Percentiles rank a stretch among this genome's conserved stretches.
Evolutionary conservation across 345 rosid species (phyloP).

Genomic region (Brassica incana): DNA sequence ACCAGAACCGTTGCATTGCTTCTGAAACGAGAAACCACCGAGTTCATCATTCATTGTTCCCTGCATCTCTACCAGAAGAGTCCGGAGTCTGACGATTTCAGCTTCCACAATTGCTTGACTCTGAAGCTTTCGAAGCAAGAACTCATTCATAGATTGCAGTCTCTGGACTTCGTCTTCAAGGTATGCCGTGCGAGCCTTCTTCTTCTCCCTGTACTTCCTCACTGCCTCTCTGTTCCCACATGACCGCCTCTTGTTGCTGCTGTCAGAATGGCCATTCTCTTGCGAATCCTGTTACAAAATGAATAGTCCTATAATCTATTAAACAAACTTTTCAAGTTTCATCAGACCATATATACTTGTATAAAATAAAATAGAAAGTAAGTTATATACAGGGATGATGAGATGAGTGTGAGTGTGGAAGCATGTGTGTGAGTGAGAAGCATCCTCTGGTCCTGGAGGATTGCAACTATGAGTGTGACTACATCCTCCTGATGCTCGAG

Average conservation of each 20-base stretch:
- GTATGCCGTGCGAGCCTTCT: constrained; percentile 69
- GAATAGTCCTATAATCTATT: not conserved
- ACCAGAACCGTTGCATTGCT: constrained; percentile 35
- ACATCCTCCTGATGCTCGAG: constrained; percentile 43
- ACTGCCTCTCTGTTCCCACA: constrained; percentile 78
- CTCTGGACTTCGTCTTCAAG: constrained; percentile 76
- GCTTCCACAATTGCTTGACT: constrained; percentile 55
- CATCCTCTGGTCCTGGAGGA: constrained; percentile 62
- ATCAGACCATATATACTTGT: not conserved
- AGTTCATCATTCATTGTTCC: constrained; percentile 57
- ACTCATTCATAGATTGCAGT: constrained; percentile 47
- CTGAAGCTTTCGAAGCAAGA: constrained; percentile 53
- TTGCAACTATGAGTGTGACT: constrained; percentile 82
- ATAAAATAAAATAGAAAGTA: not conserved
- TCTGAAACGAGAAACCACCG: constrained; percentile 40
- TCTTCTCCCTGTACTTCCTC: constrained; percentile 75
- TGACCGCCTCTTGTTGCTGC: constrained; percentile 42
- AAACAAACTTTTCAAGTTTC: not conserved
- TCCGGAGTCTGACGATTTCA: constrained; percentile 54
- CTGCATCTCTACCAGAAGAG: constrained; percentile 51
- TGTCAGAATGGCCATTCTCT: constrained; percentile 43
- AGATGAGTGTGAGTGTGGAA: constrained; percentile 66
- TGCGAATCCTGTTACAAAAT: constrained; percentile 23
- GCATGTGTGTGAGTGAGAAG: constrained; percentile 66
- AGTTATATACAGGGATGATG: constrained; percentile 36